Evolutionary conservation across 257 asterid species (phyloP).

Genomic region (Salvia hispanica): DNA sequence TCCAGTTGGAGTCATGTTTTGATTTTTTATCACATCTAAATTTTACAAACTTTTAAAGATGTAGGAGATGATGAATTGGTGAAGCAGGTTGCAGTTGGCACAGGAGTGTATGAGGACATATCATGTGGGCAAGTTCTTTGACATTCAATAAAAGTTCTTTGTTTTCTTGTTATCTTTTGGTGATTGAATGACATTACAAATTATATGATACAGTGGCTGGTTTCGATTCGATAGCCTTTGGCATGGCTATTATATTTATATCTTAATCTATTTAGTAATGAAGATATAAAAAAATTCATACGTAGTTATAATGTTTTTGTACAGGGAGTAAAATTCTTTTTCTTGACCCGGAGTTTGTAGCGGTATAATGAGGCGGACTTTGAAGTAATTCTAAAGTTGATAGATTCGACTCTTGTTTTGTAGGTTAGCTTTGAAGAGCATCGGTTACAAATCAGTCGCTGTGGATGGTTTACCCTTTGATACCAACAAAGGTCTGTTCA

Average conservation of each 20-base stretch:
- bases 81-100: slow-evolving; percentile 77
- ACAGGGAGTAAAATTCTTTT: not conserved
- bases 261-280: not conserved
- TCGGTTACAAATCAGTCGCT: slow-evolving; percentile 83
- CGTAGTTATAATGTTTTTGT: not conserved
- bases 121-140: slow-evolving; percentile 68
- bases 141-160: slow-evolving; percentile 13
- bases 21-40: slow-evolving; percentile 1
- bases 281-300: not conserved
- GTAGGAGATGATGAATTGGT: slow-evolving; percentile 53
- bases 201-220: slow-evolving; percentile 7
- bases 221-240: not conserved
- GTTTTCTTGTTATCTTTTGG: not conserved
- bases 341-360: not conserved
- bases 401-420: slow-evolving; percentile 28
- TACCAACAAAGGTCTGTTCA: slow-evolving; percentile 50
- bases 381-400: not conserved
- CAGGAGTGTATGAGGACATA: slow-evolving; percentile 66
- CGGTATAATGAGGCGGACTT: not conserved
- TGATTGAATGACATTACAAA: not conserved
- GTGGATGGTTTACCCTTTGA: slow-evolving; percentile 80
- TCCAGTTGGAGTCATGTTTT: slow-evolving; percentile 19
- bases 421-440: slow-evolving; percentile 76
- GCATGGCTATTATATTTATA: not conserved
- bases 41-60: slow-evolving; percentile 22